Conservation (phyloP, 176 grass and related monocot genomes). For the Areca catechu region DNA sequence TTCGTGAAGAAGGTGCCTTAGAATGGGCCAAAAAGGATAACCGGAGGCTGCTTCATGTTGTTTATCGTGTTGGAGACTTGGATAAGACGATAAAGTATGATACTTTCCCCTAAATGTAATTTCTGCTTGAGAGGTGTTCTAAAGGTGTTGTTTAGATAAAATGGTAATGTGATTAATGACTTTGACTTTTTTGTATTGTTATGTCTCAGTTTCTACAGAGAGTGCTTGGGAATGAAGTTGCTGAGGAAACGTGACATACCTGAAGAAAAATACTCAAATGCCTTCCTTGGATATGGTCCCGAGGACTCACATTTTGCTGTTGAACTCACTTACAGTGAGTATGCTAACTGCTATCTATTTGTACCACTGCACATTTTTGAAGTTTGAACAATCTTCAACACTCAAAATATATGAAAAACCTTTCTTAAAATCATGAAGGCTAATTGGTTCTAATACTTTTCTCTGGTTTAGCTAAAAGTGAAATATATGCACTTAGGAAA, state of each 20-base stretch:
- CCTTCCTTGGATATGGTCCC: constrained; percentile 84
- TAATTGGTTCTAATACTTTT: no score
- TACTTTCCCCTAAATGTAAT: not conserved
- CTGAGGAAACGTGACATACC: constrained; percentile 76
- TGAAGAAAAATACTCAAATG: constrained; percentile 93
- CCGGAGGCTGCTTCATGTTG: constrained; percentile 78
- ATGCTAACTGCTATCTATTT: constrained; percentile 27
- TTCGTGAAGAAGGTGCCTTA: constrained; percentile 43
- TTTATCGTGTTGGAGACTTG: constrained; percentile 90
- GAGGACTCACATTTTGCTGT: constrained; percentile 88
- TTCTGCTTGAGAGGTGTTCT: not conserved
- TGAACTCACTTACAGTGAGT: constrained; percentile 81
- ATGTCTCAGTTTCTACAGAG: constrained; percentile 67
- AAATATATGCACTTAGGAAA: no score
- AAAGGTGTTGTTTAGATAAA: not conserved
- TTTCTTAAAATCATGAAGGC: no score
- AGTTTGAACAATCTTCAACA: no score
- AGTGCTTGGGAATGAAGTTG: constrained; percentile 90
- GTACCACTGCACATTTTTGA: no score
- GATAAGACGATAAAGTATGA: constrained; percentile 94
- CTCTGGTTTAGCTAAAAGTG: no score
- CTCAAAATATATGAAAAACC: no score
- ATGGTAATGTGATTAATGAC: no score
- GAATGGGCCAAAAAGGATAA: constrained; percentile 83
- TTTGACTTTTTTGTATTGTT: constrained; percentile 8